These are phyloP conservation scores for Rhizopogon rudus DNA, from an alignment of 768 basidiomycete species.

Conservation along the genomic window DNA sequence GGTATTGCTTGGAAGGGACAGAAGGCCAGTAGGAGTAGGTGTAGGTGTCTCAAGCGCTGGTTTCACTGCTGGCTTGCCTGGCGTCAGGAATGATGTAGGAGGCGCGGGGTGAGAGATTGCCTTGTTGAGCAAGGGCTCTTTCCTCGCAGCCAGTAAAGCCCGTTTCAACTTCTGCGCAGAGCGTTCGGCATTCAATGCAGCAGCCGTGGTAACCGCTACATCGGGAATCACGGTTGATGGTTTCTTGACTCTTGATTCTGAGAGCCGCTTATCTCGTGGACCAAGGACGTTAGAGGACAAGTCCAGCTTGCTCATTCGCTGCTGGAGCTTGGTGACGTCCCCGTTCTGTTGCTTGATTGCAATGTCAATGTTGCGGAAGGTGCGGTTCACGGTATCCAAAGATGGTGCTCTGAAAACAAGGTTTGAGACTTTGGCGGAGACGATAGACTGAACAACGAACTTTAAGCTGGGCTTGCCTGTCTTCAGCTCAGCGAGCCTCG, in stretches of 20 bases:
- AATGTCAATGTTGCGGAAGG: conserved; percentile 80
- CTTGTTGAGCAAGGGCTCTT: conserved; percentile 59
- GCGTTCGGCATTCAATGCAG: conserved; percentile 77
- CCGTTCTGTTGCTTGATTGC: conserved; percentile 58
- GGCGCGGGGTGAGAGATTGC: conserved; percentile 23
- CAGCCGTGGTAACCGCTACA: conserved; percentile 71
- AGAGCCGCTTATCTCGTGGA: conserved; percentile 38
- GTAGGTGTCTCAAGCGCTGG: conserved; percentile 3
- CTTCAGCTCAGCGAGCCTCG: conserved; percentile 59
- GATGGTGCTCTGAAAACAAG: conserved; percentile 63
- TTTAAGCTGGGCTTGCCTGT: conserved; percentile 58
- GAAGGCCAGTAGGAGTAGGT: conserved; percentile 1
- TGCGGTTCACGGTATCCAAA: conserved; percentile 77
- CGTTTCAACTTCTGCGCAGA: conserved; percentile 67
- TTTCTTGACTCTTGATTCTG: conserved; percentile 32
- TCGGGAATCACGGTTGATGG: conserved; percentile 51
- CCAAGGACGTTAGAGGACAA: conserved; percentile 21
- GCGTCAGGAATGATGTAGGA: conserved; percentile 22
- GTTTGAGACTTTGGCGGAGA: neutral
- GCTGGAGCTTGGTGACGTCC: conserved; percentile 46
- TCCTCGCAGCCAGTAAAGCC: conserved; percentile 55
- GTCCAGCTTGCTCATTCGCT: conserved; percentile 50
- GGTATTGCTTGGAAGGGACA: conserved; percentile 14
- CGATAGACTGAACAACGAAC: conserved; percentile 32
- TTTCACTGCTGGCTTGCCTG: conserved; percentile 20